Percentiles rank a stretch among this genome's conserved stretches.
phyloP scores from a whole-genome alignment of 2,329 filamentous ascomycete genomes.

The Penicillium corylophilum region DNA sequence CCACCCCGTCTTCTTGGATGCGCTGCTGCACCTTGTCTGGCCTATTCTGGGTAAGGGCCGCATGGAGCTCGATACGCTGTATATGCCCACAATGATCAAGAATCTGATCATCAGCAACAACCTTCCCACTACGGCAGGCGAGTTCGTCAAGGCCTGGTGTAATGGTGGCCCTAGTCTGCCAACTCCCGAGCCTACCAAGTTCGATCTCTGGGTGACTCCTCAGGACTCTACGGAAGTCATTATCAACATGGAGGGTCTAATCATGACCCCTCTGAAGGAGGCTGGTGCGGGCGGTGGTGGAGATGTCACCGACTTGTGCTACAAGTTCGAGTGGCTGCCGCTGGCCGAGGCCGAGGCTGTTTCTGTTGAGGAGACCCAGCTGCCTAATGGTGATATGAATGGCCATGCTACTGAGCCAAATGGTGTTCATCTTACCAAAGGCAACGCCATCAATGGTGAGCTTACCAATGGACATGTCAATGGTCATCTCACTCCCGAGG shows the following conservation, averaged over 20 bases:
- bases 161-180: conserved; percentile 20
- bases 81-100: conserved; percentile 36
- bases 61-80: conserved; percentile 31
- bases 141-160: conserved; percentile 22
- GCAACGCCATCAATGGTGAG: neutral
- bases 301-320: conserved; percentile 20
- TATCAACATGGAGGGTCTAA: conserved; percentile 22
- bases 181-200: conserved; percentile 20
- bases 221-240: conserved; percentile 17
- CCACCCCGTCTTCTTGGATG: conserved; percentile 51
- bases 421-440: neutral
- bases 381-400: conserved; percentile 4
- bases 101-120: conserved; percentile 23
- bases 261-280: conserved; percentile 28
- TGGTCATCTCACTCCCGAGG: neutral
- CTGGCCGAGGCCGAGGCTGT: conserved; percentile 5
- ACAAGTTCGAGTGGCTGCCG: conserved; percentile 25
- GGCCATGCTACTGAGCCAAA: neutral
- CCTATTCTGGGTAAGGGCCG: conserved; percentile 33
- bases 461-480: neutral
- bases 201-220: conserved; percentile 19
- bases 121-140: conserved; percentile 15
- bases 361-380: conserved; percentile 3
- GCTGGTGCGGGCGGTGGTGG: conserved; percentile 1
- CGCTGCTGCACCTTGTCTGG: conserved; percentile 30